Evolutionary conservation across 2,329 filamentous ascomycete species (phyloP), one percentile per base, ranked within the genome.

Genomic region (Fusarium tricinctum): DNA sequence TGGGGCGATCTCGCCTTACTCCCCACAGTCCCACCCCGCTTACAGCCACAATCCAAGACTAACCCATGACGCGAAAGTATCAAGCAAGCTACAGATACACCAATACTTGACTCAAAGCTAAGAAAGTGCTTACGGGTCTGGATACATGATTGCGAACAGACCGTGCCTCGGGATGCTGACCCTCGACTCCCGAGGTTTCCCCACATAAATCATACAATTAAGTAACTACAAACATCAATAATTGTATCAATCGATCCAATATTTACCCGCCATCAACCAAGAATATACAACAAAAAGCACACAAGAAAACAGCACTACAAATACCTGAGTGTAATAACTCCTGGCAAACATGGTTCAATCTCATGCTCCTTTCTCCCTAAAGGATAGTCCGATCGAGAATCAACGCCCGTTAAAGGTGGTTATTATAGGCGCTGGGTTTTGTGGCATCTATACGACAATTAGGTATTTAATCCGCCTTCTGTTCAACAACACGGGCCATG

Each of bases 341-440:
- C 10, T 15, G 13, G 28, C 44, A 46, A 46, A 32, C 44, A 46
- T 46, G 44, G 44, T 46, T 46, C 44, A 46, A 46, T 46, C 44
- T 47, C 30, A 23, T 47, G 12, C 45, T 22, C n/a, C 30, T 35
- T 47, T 47, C 45, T 35, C 45, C 22, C 33, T 49, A 15, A 66
- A 66, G 14, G 45, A 66, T 6, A 38, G 14, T 6, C 63, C 58
- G 2, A 35, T 61, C 10, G 63, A 67, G 10, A 67, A 67, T 9
- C 60, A 65, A 15, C 43, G 63, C 5, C 55, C 59, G 17, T 20
- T 66, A 8, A 50, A 26, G 35, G 46, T 64, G 3, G 40, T 53
- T 6, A 35, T 66, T 14, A 66, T 66, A 6, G 63, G 63, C 2
- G 63, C 63, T 35, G 63, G 63, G 1, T 66, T 54, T 19, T 66